Percentiles rank a stretch among this genome's conserved stretches.
Conservation (phyloP, 1,284 basidiomycete species). For the Puccinia hordei region DNA sequence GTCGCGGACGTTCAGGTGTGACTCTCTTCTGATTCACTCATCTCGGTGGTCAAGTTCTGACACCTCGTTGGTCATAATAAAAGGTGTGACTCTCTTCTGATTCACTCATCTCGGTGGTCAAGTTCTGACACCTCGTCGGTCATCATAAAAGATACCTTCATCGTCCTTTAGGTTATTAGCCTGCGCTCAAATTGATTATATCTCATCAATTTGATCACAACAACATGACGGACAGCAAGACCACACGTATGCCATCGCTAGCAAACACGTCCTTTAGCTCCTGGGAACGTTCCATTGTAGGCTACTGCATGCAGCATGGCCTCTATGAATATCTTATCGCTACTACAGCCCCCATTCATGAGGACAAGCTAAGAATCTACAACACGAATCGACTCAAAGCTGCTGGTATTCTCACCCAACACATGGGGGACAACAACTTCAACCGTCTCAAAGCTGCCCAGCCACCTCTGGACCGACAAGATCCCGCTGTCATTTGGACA, state of each 20-base stretch:
- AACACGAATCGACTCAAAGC: background rate
- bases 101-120: too few species aligned
- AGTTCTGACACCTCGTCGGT: too few species aligned
- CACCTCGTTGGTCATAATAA: too few species aligned
- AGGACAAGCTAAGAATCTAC: background rate
- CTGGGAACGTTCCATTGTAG: background rate
- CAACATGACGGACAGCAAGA: background rate
- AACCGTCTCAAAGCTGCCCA: background rate
- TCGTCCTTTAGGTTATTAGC: conserved; percentile 25
- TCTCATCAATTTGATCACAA: background rate
- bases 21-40: too few species aligned
- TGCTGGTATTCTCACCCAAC: conserved; percentile 1
- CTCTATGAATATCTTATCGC: background rate
- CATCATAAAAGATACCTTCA: too few species aligned
- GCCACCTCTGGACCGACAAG: background rate
- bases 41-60: too few species aligned
- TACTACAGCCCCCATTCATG: background rate
- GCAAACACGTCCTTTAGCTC: background rate
- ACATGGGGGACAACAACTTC: conserved; percentile 1
- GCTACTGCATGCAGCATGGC: conserved; percentile 22
- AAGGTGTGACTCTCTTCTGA: too few species aligned
- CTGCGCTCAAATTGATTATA: background rate
- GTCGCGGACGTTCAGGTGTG: too few species aligned
- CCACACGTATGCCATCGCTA: background rate
- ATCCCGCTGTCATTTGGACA: background rate